phyloP scores from a whole-genome alignment of 768 basidiomycete species.

The Russula emetica region DNA sequence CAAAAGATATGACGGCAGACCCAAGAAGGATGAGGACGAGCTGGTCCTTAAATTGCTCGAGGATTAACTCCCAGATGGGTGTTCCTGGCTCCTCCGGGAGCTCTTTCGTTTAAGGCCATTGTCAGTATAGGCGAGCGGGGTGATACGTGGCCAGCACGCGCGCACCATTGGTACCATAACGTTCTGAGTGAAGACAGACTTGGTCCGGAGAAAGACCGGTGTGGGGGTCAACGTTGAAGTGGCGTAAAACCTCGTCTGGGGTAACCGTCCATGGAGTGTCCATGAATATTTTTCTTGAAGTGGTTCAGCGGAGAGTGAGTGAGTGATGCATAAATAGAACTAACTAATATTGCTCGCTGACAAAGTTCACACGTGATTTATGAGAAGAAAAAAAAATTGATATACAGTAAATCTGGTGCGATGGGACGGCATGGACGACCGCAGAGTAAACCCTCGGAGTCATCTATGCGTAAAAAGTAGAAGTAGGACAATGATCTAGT shows the following conservation, averaged over 20 bases:
- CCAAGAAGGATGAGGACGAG: constrained; percentile 94
- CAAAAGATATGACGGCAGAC: constrained; percentile 89
- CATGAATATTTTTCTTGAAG: neutral
- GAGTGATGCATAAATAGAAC: no score
- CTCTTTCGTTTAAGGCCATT: constrained; percentile 44
- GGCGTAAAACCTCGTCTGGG: constrained; percentile 2
- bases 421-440: neutral
- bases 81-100: constrained; percentile 90
- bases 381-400: neutral
- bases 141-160: constrained; percentile 2
- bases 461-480: neutral
- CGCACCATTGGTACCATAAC: constrained; percentile 23
- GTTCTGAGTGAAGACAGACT: constrained; percentile 17
- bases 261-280: constrained; percentile 20
- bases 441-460: neutral
- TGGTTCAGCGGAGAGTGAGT: neutral
- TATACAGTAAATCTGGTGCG: neutral
- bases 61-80: constrained; percentile 87
- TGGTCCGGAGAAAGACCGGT: constrained; percentile 13
- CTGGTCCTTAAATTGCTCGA: constrained; percentile 99
- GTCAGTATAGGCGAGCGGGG: neutral
- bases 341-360: neutral
- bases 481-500: constrained; percentile 5
- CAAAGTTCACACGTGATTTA: neutral
- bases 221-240: neutral